Percentiles rank a stretch among this genome's conserved stretches.
phyloP scores from a whole-genome alignment of 352 stramenopile species.

The Phytophthora palmivora region DNA sequence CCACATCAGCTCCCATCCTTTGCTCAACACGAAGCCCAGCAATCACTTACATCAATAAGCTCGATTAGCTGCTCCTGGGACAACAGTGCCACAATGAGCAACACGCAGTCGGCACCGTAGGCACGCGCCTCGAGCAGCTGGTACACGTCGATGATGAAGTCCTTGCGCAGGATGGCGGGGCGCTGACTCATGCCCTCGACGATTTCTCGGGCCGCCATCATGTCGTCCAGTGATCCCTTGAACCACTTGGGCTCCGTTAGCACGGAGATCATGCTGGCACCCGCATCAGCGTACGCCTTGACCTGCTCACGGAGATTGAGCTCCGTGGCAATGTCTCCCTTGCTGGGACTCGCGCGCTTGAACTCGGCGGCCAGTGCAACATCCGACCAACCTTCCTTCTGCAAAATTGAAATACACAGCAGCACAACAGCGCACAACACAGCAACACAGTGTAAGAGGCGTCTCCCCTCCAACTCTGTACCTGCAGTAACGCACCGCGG shows the following conservation, averaged over 20 bases:
- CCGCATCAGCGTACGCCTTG: conserved; percentile 89
- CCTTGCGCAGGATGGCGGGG: conserved; percentile 88
- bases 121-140: conserved; percentile 95
- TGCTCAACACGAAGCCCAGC: background rate
- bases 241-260: conserved; percentile 99
- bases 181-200: conserved; percentile 54
- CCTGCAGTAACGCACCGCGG: conserved; percentile 45
- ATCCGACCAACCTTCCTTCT: conserved; percentile 66
- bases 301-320: conserved; percentile 91
- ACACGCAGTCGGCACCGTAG: conserved; percentile 95
- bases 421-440: conserved; percentile 11
- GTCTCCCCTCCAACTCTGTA: background rate
- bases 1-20: background rate
- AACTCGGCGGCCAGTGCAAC: conserved; percentile 98
- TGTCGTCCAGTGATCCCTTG: conserved; percentile 94
- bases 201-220: conserved; percentile 60
- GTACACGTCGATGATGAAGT: conserved; percentile 97
- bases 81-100: conserved; percentile 97
- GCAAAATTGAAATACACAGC: conserved; percentile 11
- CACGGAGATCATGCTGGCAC: conserved; percentile 97
- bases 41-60: conserved; percentile 62
- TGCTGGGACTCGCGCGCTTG: conserved; percentile 97
- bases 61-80: conserved; percentile 57
- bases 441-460: conserved; percentile 5
- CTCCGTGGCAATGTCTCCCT: conserved; percentile 94